These are phyloP conservation scores for Phialemonium atrogriseum DNA, from an alignment of 2,329 filamentous ascomycete genomes.

Conservation along the genomic window DNA sequence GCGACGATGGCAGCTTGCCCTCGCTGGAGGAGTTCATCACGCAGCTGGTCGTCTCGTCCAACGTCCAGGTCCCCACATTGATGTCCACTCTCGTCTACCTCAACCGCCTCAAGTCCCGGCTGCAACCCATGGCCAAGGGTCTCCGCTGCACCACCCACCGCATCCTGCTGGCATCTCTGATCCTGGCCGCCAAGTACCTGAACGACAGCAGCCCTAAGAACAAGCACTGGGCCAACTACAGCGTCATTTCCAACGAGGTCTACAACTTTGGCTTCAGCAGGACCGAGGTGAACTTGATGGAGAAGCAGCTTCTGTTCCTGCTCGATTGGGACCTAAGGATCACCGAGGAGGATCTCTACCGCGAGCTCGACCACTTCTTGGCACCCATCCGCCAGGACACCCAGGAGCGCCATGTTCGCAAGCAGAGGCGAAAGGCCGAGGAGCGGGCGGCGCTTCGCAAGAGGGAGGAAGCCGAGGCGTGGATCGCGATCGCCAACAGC, in stretches of 20 bases:
- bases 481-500: conserved; percentile 17
- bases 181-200: conserved; percentile 88
- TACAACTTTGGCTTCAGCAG: conserved; percentile 81
- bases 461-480: conserved; percentile 32
- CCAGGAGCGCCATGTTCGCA: conserved; percentile 39
- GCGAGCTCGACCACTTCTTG: conserved; percentile 80
- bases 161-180: conserved; percentile 87
- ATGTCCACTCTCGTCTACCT: conserved; percentile 98
- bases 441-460: conserved; percentile 27
- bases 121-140: conserved; percentile 91
- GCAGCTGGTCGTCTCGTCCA: conserved; percentile 82
- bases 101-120: conserved; percentile 68
- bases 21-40: conserved; percentile 86
- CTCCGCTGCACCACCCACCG: conserved; percentile 94
- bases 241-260: conserved; percentile 57
- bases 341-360: conserved; percentile 75
- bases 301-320: conserved; percentile 93
- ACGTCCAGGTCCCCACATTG: conserved; percentile 92
- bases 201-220: conserved; percentile 99
- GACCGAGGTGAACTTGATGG: conserved; percentile 98
- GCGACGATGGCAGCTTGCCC: conserved; percentile 54
- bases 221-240: conserved; percentile 99
- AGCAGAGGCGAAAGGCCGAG: conserved; percentile 34
- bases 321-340: conserved; percentile 92
- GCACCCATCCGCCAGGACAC: conserved; percentile 66